Evolutionary conservation across 2,329 filamentous ascomycete genomes (phyloP), one percentile per base, ranked within the genome.

Genomic region (Aureobasidium mangrovei): DNA sequence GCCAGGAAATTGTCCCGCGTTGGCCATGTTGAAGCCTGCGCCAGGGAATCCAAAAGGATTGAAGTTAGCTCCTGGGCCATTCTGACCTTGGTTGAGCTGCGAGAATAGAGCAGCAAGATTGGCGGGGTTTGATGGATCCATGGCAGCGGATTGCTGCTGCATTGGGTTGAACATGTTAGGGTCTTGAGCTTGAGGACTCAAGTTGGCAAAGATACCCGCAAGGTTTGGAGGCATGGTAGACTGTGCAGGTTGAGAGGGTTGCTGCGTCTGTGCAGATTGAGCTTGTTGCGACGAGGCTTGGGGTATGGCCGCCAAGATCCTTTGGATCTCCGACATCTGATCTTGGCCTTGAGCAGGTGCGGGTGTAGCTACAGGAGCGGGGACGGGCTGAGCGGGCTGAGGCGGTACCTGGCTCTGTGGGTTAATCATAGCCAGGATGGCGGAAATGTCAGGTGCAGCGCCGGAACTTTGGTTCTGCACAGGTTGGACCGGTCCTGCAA

Each of bases 401-500:
- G 52, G 60, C 41, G 59, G 57, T 46, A 62, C 63, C 41, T 57
- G 58, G 39, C 57, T 57, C 40, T 57, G 59, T 4, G 57, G 59
- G 28, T 57, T 58, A 27, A 59, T 58, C 32, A 54, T 27, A 32
- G 56, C 58, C 32, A 61, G 51, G 24, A 61, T 55, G 12, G 57
- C 55, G 4, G 55, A 46, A 18, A 61, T 53, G 44, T 60, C 57
- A 35, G 52, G 40, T 36, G 36, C 43, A 54, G 35, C 43, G 51
- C 43, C 53, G 45, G 56, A 53, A 55, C n/a, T 36, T 36, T 38
- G 52, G 10, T 26, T 53, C 27, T 39, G 53, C 10, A 48, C 39
- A 33, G 52, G 35, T 24, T 60, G 60, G 36, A 55, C 52, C 29
- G 48, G 43, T 18, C 42, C 52, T 12, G 26, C 49, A 31, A 53